Evolutionary conservation across 2,329 filamentous ascomycete genomes (phyloP).

Genomic region (Kalaharituber pfeilii): DNA sequence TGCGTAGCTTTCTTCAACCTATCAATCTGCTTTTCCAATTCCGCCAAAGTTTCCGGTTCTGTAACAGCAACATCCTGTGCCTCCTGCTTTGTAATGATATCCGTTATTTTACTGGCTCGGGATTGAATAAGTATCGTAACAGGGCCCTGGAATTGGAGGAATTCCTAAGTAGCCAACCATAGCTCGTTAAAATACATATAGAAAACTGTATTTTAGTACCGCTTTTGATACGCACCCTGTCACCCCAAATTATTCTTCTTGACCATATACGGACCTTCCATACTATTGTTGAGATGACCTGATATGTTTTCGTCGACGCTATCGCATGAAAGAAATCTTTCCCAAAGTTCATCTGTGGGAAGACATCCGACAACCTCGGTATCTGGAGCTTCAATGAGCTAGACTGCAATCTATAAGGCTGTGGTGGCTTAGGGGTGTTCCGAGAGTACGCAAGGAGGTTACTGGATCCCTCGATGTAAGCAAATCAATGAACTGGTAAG

Average conservation of each 20-base stretch:
- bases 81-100: slow-evolving; percentile 59
- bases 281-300: slow-evolving; percentile 43
- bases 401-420: slow-evolving; percentile 74
- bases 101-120: slow-evolving; percentile 58
- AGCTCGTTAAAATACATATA: background rate
- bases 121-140: slow-evolving; percentile 75
- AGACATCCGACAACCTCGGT: slow-evolving; percentile 36
- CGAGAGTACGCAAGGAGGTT: slow-evolving; percentile 76
- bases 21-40: slow-evolving; percentile 33
- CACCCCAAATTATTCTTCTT: slow-evolving; percentile 77
- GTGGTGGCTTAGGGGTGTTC: slow-evolving; percentile 41
- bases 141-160: slow-evolving; percentile 77
- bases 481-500: too few species aligned
- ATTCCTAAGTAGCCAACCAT: slow-evolving; percentile 36
- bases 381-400: slow-evolving; percentile 59
- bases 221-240: slow-evolving; percentile 44
- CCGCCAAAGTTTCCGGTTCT: slow-evolving; percentile 49
- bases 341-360: slow-evolving; percentile 26
- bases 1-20: background rate
- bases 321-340: slow-evolving; percentile 57
- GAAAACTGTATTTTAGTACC: background rate
- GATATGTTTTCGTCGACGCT: slow-evolving; percentile 56
- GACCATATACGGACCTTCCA: slow-evolving; percentile 59
- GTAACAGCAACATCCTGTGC: slow-evolving; percentile 62
- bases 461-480: too few species aligned